phyloP scores from a whole-genome alignment of 2,329 filamentous ascomycete species.

The Cordyceps pruinosa region DNA sequence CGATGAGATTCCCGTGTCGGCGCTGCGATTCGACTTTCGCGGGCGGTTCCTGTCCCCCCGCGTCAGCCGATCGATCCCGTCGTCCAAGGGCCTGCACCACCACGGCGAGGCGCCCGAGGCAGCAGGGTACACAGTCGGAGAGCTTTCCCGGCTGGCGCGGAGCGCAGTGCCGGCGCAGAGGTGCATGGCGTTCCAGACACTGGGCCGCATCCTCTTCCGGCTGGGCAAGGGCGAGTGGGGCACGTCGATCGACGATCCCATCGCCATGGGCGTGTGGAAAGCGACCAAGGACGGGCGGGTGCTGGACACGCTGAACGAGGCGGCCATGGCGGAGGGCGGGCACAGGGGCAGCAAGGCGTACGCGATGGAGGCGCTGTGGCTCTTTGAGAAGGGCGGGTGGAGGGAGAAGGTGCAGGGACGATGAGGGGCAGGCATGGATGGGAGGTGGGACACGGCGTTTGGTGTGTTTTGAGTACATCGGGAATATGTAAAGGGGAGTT shows the following conservation, averaged over 20 bases:
- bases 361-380: constrained; percentile 83
- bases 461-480: background rate
- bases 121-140: constrained; percentile 86
- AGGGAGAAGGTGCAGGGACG: constrained; percentile 54
- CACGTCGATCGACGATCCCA: constrained; percentile 46
- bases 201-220: constrained; percentile 78
- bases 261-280: constrained; percentile 77
- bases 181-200: constrained; percentile 84
- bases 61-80: constrained; percentile 65
- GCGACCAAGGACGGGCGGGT: constrained; percentile 70
- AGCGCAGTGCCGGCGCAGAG: constrained; percentile 80
- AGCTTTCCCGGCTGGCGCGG: constrained; percentile 73
- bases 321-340: constrained; percentile 60
- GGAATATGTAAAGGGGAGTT: background rate
- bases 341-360: constrained; percentile 78
- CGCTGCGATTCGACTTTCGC: constrained; percentile 82
- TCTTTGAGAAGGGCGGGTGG: constrained; percentile 68
- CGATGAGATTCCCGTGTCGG: constrained; percentile 63
- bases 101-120: constrained; percentile 89
- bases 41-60: constrained; percentile 74
- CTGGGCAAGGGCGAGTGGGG: constrained; percentile 69
- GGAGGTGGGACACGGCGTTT: background rate
- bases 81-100: constrained; percentile 78
- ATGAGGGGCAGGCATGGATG: constrained; percentile 26
- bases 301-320: constrained; percentile 68